phyloP scores from a whole-genome alignment of 768 basidiomycete species.

The Cystoderma amianthinum region DNA sequence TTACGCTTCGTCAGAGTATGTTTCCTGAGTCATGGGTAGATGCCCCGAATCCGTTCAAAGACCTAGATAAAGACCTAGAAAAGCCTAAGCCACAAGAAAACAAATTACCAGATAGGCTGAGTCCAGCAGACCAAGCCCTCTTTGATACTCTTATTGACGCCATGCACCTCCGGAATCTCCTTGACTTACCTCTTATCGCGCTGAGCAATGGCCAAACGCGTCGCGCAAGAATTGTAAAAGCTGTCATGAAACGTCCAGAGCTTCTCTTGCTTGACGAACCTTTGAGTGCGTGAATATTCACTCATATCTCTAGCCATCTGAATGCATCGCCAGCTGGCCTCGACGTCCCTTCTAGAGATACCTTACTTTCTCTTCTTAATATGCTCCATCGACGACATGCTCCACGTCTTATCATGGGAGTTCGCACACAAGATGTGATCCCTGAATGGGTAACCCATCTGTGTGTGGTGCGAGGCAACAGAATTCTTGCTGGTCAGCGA shows the following conservation, averaged over 20 bases:
- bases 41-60: constrained; percentile 12
- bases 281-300: constrained; percentile 48
- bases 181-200: constrained; percentile 82
- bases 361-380: constrained; percentile 48
- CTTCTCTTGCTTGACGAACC: constrained; percentile 90
- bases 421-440: constrained; percentile 64
- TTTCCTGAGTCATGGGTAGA: constrained; percentile 25
- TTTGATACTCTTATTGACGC: constrained; percentile 48
- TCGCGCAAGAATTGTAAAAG: constrained; percentile 75
- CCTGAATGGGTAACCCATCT: constrained; percentile 73
- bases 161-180: constrained; percentile 52
- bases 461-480: constrained; percentile 41
- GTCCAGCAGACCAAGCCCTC: constrained; percentile 7
- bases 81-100: not conserved
- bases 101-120: not conserved
- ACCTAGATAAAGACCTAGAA: constrained; percentile 13
- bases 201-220: constrained; percentile 91
- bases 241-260: constrained; percentile 62
- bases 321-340: constrained; percentile 55
- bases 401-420: constrained; percentile 55
- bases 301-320: not conserved
- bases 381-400: constrained; percentile 35
- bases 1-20: constrained; percentile 71
- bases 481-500: constrained; percentile 45
- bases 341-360: constrained; percentile 53